Base-by-base conservation (phyloP, 2,329 filamentous ascomycete genomes). In the Colletotrichum cordylinicola region DNA sequence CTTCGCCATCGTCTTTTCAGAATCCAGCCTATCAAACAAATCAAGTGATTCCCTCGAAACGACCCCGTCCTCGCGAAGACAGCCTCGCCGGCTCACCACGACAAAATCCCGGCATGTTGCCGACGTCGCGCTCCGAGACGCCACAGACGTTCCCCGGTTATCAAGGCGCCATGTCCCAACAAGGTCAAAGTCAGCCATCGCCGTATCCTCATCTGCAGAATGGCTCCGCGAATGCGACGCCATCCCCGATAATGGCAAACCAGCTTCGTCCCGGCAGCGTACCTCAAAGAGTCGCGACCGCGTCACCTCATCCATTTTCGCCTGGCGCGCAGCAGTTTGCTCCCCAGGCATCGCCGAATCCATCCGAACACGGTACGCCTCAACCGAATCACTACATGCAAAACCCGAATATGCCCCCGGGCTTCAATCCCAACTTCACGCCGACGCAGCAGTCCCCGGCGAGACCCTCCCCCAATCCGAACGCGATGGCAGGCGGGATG, bases 301-400 rank as follows among this genome's bases (percentile, higher is more conserved):
- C 95, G 58, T 98, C 97, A 37, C 96, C 97, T 5, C 96, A 97
- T 84, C 95, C 95, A 1, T 98, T 98, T 83, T 96, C 94, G 2
- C 94, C 94, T 18, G 93, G 93, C 73, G 90, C 91, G 37, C 93
- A 94, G 79, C 94, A 94, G 81, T 94, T 95, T 80, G 90, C 89
- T 48, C 85, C 90, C 18, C 94, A 96, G 81, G 90, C 93, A 75
- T 97, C 95, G 4, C 94, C 95, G 13, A 91, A 94, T 18, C 92
- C 94, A 7, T 94, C 94, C 29, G 94, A 97, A 77, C 93, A 95
- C 79, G 90, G 92, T 72, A 96, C 94, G 10, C 94, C 94, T 0
- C 94, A 96, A 81, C 94, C 93, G 56, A 92, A 90, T 78, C 89
- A 90, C n/a, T 95, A 92, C 79, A 91, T 93, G 86, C 91, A 87